A percentile compares a stretch with the other conserved stretches of the same genome.
These are phyloP conservation scores for Monilinia fructicola DNA, from an alignment of 2,329 filamentous ascomycete genomes.

Conservation along the genomic window DNA sequence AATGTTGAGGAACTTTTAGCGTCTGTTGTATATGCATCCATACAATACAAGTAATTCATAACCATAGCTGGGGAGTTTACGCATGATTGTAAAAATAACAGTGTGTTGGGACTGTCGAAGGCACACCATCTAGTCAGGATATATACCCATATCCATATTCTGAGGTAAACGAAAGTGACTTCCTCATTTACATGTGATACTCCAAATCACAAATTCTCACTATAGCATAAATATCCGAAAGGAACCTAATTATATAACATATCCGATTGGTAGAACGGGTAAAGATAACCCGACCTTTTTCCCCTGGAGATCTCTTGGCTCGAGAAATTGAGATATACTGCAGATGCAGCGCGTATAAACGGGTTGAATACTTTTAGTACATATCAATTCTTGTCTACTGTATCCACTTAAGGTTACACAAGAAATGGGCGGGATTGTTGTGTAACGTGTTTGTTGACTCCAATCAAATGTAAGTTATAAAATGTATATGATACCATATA, in stretches of 20 bases:
- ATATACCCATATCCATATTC: neutral
- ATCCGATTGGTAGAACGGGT: neutral
- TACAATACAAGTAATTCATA: slow-evolving; percentile 15
- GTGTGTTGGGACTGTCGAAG: neutral
- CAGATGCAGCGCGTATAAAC: too few species aligned
- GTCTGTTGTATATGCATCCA: neutral
- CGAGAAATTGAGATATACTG: too few species aligned
- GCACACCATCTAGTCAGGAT: neutral
- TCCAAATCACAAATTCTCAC: neutral
- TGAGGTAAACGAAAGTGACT: too few species aligned
- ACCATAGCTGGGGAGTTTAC: neutral
- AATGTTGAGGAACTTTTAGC: neutral
- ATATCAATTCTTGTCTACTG: too few species aligned
- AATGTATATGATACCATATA: too few species aligned
- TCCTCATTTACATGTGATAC: neutral
- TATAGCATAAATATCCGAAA: too few species aligned
- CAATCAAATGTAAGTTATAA: too few species aligned
- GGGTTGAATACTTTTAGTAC: too few species aligned
- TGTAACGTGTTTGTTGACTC: too few species aligned
- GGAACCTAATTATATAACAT: neutral
- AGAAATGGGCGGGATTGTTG: too few species aligned
- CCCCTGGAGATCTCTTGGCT: neutral
- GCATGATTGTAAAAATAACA: neutral
- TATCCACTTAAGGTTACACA: too few species aligned
- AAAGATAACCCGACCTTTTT: neutral